Evolutionary conservation across 1,139 yeast species (phyloP), one percentile per base, ranked within the genome.

Genomic region (Debaryomyces nepalensis): DNA sequence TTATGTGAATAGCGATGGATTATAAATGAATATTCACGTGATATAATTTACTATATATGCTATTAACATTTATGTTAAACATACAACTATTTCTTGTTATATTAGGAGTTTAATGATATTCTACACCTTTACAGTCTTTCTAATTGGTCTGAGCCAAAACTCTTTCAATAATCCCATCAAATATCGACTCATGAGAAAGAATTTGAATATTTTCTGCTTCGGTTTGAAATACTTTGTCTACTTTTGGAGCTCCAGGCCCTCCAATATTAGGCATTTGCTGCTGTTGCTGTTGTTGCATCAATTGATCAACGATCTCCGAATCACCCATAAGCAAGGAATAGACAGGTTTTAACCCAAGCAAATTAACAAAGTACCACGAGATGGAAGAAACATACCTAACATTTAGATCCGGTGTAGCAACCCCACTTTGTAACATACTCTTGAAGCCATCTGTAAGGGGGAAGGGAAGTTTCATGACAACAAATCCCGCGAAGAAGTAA

Each of bases 321-420:
- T 79, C 84, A 3, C 84, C 84, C 59, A 88, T 76, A 14, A 91
- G 54, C 43, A 91, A 73, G 20, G 88, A 78, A 61, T 85, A 87
- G 2, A 93, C 82, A 0, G 97, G 88, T 51, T 82, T 80, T 48
- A 93, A 75, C 26, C 99, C 99, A 44, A 91, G 67, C 51, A 90
- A 79, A 46, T 90, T 88, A 43, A 93, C 87, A 62, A 93, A 89
- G 62, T 93, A 93, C 99, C 98, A 93, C n/a, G 97, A 90, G 22
- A 95, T 84, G 2, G 97, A 84, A 29, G 95, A 85, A n/a, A 93
- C 99, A 80, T 96, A 93, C 30, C 96, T 72, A 4, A 84, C 97
- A 57, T 90, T 95, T 48, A 93, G 73, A 55, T 93, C 95, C 1
- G 84, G 78, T 0, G 98, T 90, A 48, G 77, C 78, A 9, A 95